These are phyloP conservation scores for Xylaria arbuscula DNA, from an alignment of 2,329 filamentous ascomycete species.

Conservation along the genomic window DNA sequence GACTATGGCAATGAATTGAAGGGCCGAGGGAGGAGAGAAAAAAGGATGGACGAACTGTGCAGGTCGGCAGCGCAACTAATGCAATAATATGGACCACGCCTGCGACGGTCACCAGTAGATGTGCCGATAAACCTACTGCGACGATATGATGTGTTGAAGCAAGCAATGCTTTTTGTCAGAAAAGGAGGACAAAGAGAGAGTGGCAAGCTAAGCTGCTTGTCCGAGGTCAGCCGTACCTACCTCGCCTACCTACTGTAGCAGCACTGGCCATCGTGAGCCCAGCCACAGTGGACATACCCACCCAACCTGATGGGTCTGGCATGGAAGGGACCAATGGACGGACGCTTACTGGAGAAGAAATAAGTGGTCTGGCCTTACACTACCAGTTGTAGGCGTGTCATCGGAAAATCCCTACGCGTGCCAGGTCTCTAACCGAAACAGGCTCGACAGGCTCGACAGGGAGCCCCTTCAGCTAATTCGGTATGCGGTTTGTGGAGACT, in stretches of 20 bases:
- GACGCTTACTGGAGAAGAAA: conserved; percentile 6
- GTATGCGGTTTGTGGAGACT: too few relatives aligned
- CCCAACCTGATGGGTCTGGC: not conserved
- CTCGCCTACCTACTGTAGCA: too few relatives aligned
- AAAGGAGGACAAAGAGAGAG: conserved; percentile 37
- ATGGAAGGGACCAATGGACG: not conserved
- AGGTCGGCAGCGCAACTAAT: conserved; percentile 35
- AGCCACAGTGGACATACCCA: conserved; percentile 21
- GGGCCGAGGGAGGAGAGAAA: conserved; percentile 35
- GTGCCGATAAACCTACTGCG: conserved; percentile 35
- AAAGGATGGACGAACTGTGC: conserved; percentile 52
- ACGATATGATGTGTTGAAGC: conserved; percentile 26
- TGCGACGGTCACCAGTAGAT: conserved; percentile 42
- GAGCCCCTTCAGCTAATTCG: too few relatives aligned
- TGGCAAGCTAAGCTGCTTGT: conserved; percentile 20
- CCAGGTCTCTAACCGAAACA: too few relatives aligned
- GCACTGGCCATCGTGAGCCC: conserved; percentile 18
- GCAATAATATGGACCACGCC: conserved; percentile 21
- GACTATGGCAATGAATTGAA: conserved; percentile 36
- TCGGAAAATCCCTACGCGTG: too few relatives aligned
- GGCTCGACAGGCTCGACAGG: too few relatives aligned
- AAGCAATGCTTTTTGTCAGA: conserved; percentile 33
- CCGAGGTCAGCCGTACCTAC: conserved; percentile 13
- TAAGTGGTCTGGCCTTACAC: not conserved
- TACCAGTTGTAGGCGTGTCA: not conserved